Percentiles rank a stretch among this genome's conserved stretches.
Evolutionary conservation across 768 basidiomycete genomes (phyloP).

Genomic region (Serendipita sp.): DNA sequence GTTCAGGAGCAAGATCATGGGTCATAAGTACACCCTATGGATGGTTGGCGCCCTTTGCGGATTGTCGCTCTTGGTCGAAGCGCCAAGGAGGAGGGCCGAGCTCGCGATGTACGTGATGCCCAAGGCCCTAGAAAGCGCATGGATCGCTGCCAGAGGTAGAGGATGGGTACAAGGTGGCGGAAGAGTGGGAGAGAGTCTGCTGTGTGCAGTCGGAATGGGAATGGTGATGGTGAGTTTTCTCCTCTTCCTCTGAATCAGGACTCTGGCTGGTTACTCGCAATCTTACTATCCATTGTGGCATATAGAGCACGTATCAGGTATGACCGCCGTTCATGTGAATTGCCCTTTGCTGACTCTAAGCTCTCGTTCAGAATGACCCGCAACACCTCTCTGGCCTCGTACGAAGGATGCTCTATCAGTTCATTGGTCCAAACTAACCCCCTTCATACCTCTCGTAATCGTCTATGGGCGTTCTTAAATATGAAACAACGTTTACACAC

Average conservation of each 20-base stretch:
- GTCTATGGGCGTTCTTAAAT: too few species aligned
- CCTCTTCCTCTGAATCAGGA: background rate
- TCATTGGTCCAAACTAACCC: slow-evolving; percentile 64
- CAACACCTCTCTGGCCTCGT: slow-evolving; percentile 71
- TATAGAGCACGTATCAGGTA: slow-evolving; percentile 63
- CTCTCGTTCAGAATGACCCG: slow-evolving; percentile 37
- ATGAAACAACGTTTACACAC: too few species aligned
- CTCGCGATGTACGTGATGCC: slow-evolving; percentile 86
- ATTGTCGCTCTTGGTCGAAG: slow-evolving; percentile 71
- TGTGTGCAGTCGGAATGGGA: slow-evolving; percentile 66
- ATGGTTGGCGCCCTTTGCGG: slow-evolving; percentile 58
- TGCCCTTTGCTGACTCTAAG: background rate
- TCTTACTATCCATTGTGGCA: background rate
- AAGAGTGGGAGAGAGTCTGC: slow-evolving; percentile 53
- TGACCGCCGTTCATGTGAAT: background rate
- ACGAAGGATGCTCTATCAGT: slow-evolving; percentile 68
- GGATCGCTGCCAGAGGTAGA: slow-evolving; percentile 60
- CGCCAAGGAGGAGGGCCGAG: slow-evolving; percentile 73
- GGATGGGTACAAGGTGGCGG: slow-evolving; percentile 47
- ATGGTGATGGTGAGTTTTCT: slow-evolving; percentile 64
- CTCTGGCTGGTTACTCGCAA: background rate
- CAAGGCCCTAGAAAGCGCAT: slow-evolving; percentile 79
- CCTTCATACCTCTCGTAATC: too few species aligned
- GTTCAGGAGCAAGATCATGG: slow-evolving; percentile 1
- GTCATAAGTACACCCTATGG: slow-evolving; percentile 34